Evolutionary conservation across 1,284 basidiomycete species (phyloP), one percentile per base, ranked within the genome.

Genomic region (Apiotrichum akiyoshidainum): DNA sequence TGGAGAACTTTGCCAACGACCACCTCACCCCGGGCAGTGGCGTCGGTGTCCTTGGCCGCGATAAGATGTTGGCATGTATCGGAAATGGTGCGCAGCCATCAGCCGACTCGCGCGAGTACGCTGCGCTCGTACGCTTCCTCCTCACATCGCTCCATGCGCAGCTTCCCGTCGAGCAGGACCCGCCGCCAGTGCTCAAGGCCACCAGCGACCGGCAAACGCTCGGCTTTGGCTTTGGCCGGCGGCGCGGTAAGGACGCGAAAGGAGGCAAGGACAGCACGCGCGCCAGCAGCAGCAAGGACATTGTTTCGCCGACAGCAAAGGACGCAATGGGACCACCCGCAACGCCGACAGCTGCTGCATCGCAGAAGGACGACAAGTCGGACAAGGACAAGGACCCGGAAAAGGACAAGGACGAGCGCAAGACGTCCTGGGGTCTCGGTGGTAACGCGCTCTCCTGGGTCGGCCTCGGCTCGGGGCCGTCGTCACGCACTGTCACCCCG

Each of bases 81-180:
- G 53, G 26, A 31, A 7, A 31, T 7, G 46, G 4, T 11, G 34
- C 37, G 13, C 26, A 1, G 39, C 49, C n/a, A 5, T 9, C 7
- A 31, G 2, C 44, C 11, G 35, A 46, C 26, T 31, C 26, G 31
- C 17, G 26, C 2, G 42, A 46, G 16, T 34, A 41, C 13, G 50
- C 50, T 2, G 62, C 70, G 12, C 46, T 74, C 37, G 33, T 59
- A 13, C 65, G 68, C 11, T 66, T 61, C 53, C 60, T 73, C 22
- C 37, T 63, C 19, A 51, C 57, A 5, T 63, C 60, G 2, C 42
- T 71, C 3, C 63, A 63, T 5, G 61, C 62, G 31, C 58, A 50
- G 8, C 49, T 52, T 0, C 44, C 56, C 12, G 33, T 21, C 17
- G 21, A 10, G 16, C 21, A 17, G 22, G 42, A 8, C 42, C 48